Base-by-base conservation (phyloP, 768 basidiomycete genomes). In the Tylopilus intermedius region DNA sequence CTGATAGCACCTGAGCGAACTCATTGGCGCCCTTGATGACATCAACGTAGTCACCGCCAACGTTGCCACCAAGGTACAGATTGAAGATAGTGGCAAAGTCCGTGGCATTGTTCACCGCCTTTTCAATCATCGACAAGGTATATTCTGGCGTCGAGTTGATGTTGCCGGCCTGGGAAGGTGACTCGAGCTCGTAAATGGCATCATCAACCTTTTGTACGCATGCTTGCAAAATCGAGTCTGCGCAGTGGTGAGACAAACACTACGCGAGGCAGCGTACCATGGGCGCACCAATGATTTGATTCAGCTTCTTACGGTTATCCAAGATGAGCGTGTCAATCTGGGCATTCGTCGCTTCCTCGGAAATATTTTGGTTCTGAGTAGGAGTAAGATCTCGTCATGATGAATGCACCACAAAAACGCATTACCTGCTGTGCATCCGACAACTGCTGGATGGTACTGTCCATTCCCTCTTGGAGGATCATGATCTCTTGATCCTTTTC, bases 11-110 rank as follows among this genome's bases (percentile, higher is more conserved):
- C 70, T 99, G 96, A 0, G 95, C 94, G 51, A 97, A 84, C 64
- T 95, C 94, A 72, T 97, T 97, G 55, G 95, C 92, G 45, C 88
- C 84, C 72, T 96, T 96, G 77, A 99, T 98, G 51, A 98, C 96
- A 47, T 96, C 92, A 56, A 99, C 96, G 65, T 97, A 84, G 49
- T 96, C 91, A 8, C 94, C 96, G 30, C 95, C 95, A 41, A 75
- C 75, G 58, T 95, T 92, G 22, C 86, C 86, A 55, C 84, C 80
- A 21, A 98, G 80, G 71, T 90, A 91, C 9, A 96, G 81, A 67
- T 93, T 92, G 75, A 92, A 98, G 52, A 93, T 78, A 15, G 88
- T 90, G 9, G 95, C 96, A 63, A 99, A 98, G 64, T 99, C 95
- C 44, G 85, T 97, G 14, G 94, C 92, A 62, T 89, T 95, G 68